These are phyloP conservation scores for Geranium brycei DNA, from an alignment of 345 rosid genomes.

Conservation along the genomic window DNA sequence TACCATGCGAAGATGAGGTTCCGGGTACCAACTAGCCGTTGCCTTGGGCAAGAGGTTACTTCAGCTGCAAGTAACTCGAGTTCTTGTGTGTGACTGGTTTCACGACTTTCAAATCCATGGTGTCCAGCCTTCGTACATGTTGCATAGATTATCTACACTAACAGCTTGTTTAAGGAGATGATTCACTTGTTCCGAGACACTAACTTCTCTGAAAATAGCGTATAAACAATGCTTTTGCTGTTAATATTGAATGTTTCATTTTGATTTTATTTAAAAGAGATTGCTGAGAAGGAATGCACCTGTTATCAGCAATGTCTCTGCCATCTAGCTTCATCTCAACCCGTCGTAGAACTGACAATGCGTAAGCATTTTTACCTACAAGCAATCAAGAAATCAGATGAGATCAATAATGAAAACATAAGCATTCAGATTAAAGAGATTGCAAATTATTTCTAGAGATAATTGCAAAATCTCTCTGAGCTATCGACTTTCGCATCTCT, in stretches of 20 bases:
- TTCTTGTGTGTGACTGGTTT: constrained; percentile 1
- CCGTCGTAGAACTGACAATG: constrained; percentile 59
- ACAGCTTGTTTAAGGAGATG: constrained; percentile 76
- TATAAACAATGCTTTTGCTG: too few relatives aligned
- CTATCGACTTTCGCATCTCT: too few relatives aligned
- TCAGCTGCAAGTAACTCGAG: too few relatives aligned
- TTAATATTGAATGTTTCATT: neutral
- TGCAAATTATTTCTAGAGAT: too few relatives aligned
- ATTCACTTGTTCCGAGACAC: constrained; percentile 71
- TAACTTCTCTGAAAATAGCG: constrained; percentile 38
- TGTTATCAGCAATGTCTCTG: constrained; percentile 45
- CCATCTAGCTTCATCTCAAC: constrained; percentile 85
- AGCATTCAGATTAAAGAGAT: neutral
- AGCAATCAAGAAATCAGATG: constrained; percentile 7
- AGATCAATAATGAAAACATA: neutral
- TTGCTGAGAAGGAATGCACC: constrained; percentile 24
- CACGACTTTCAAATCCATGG: constrained; percentile 65
- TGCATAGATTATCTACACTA: constrained; percentile 79
- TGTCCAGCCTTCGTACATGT: constrained; percentile 99
- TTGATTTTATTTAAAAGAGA: neutral
- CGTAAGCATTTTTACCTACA: constrained; percentile 77
- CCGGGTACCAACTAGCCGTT: too few relatives aligned
- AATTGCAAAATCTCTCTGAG: too few relatives aligned
- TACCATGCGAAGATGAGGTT: too few relatives aligned
- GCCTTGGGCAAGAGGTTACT: too few relatives aligned